Base-by-base conservation (phyloP, 2,329 filamentous ascomycete genomes). In the Claviceps monticola region DNA sequence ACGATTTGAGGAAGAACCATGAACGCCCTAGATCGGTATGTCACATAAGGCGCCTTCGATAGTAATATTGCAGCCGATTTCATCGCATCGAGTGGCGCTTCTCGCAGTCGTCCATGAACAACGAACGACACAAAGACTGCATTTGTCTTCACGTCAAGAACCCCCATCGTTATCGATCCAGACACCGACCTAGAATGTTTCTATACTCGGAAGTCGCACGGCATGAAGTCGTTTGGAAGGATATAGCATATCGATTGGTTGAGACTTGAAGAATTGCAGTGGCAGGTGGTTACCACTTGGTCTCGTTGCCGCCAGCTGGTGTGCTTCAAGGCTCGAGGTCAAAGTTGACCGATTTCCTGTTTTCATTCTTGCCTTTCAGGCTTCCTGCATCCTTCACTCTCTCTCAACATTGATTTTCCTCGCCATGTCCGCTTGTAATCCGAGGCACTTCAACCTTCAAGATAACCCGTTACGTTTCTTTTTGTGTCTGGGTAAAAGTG, bases 11-110 rank as follows among this genome's bases (percentile, higher is more conserved):
- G 13, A 9, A 26, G n/a, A 44, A 44, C 38, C 7, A 44, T 79
- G 75, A 79, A 79, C 67, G 75, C 75, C 13, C 75, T 75, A 17
- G 75, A 79, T 61, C 69, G 75, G 75, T 78, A 57, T 64, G 74
- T 67, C 7, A 26, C 16, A n/a, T 42, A 9, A 14, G 19, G 13
- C n/a, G 37, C 4, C 16, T 49, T 34, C 29, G 37, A 16, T 14
- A n/a, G 34, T 14, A 11, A 38, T 16, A 4, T 37, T 14, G 11
- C 29, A 34, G 29, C 16, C 17, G 3, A 13, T 5, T 8, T 4
- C 19, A 16, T 16, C 16, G 17, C 29, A 21, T 5, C 13, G 6
- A 26, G n/a, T 44, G 19, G 42, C 19, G 7, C 29, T 50, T 36
- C 9, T 38, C 29, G 13, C 49, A 41, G 8, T 43, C 49, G n/a